phyloP scores from a whole-genome alignment of 352 stramenopile species.

The Phytophthora pseudosyringae region DNA sequence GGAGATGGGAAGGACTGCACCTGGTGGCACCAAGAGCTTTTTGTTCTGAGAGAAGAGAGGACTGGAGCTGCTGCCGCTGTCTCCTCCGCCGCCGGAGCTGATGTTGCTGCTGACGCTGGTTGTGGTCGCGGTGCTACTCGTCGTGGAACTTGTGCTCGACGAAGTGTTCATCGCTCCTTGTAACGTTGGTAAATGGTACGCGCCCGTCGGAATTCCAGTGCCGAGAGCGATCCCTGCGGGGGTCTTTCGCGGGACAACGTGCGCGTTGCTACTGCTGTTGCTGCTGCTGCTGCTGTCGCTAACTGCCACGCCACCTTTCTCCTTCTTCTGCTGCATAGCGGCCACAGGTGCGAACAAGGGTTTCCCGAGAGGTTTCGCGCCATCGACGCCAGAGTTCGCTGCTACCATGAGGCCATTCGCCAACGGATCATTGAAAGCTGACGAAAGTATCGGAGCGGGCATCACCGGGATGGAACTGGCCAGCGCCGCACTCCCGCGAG shows the following conservation, averaged over 20 bases:
- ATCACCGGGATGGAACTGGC: constrained; percentile 21
- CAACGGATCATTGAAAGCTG: constrained; percentile 26
- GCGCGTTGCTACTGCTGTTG: constrained; percentile 24
- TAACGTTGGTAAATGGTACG: constrained; percentile 43
- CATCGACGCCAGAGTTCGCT: constrained; percentile 5
- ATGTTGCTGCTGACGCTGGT: constrained; percentile 19
- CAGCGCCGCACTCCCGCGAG: constrained; percentile 6
- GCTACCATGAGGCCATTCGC: neutral
- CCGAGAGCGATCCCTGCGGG: constrained; percentile 21
- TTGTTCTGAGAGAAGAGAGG: constrained; percentile 39
- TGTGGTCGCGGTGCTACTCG: constrained; percentile 30
- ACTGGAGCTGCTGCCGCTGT: constrained; percentile 19
- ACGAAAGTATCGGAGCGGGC: constrained; percentile 5
- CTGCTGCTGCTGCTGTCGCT: constrained; percentile 13
- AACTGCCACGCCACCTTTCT: constrained; percentile 16
- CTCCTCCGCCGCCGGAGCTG: constrained; percentile 10
- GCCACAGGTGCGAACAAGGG: constrained; percentile 38
- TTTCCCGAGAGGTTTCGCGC: constrained; percentile 28
- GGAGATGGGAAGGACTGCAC: constrained; percentile 38
- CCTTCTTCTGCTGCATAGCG: constrained; percentile 25
- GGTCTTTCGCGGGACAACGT: constrained; percentile 24
- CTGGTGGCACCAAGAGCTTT: constrained; percentile 35
- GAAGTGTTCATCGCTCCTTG: constrained; percentile 39
- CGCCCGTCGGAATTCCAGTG: constrained; percentile 1
- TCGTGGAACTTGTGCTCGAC: constrained; percentile 39